A percentile compares a stretch with the other conserved stretches of the same genome.
phyloP scores from a whole-genome alignment of 1,284 basidiomycete species.

The Amylostereum chailletii region DNA sequence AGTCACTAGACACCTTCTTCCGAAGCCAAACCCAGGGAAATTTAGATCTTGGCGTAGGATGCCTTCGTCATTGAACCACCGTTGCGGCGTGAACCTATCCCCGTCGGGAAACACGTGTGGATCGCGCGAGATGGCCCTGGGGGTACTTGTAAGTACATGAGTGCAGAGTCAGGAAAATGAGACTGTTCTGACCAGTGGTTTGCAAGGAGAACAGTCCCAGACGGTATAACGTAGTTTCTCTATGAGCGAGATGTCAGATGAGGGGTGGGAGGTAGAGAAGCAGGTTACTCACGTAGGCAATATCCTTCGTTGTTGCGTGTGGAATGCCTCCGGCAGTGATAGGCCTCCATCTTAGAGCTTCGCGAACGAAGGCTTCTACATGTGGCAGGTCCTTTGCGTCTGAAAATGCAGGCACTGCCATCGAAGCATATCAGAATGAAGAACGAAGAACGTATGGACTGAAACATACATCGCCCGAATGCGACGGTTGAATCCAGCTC shows the following conservation, averaged over 20 bases:
- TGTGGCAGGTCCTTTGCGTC: not conserved
- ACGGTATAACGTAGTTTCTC: slow-evolving; percentile 45
- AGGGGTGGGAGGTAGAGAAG: not conserved
- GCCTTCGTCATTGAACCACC: slow-evolving; percentile 46
- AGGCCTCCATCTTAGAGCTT: not conserved
- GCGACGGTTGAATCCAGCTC: slow-evolving; percentile 58
- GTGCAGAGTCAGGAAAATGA: not conserved
- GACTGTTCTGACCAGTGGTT: slow-evolving; percentile 41
- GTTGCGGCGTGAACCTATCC: slow-evolving; percentile 46
- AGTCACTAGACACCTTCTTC: slow-evolving; percentile 29
- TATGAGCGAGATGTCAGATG: slow-evolving; percentile 22
- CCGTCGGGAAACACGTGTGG: slow-evolving; percentile 49
- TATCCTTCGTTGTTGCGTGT: not conserved
- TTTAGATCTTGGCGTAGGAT: slow-evolving; percentile 39
- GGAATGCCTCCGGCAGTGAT: not conserved
- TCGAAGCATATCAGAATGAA: not conserved
- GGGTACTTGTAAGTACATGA: slow-evolving; percentile 1
- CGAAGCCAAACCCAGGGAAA: slow-evolving; percentile 53
- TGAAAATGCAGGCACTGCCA: not conserved
- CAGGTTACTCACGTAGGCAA: not conserved
- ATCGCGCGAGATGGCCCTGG: slow-evolving; percentile 45
- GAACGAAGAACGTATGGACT: slow-evolving; percentile 9
- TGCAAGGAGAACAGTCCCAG: slow-evolving; percentile 46
- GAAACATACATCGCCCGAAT: slow-evolving; percentile 30
- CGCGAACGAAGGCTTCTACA: not conserved